Evolutionary conservation across 2,329 filamentous ascomycete species (phyloP).

Genomic region (Aspergillus sp.): DNA sequence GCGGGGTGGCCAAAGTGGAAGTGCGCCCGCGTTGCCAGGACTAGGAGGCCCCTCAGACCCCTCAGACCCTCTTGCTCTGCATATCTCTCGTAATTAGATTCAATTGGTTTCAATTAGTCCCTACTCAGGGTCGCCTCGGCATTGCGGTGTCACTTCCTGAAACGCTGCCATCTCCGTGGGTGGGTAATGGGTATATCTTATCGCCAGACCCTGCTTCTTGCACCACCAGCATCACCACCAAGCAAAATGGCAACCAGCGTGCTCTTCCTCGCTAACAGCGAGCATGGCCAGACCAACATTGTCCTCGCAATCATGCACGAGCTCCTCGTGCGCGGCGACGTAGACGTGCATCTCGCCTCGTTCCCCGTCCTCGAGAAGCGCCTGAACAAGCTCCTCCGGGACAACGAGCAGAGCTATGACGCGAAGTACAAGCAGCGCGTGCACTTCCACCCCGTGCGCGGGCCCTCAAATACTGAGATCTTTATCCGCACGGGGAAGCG

Average conservation of each 20-base stretch:
- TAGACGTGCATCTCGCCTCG: constrained; percentile 48
- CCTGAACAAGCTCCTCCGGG: constrained; percentile 28
- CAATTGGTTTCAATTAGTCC: too few relatives aligned
- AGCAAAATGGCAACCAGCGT: constrained; percentile 20
- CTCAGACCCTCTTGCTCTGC: too few relatives aligned
- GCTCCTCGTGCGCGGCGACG: constrained; percentile 35
- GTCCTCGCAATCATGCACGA: constrained; percentile 46
- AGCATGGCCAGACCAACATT: constrained; percentile 50
- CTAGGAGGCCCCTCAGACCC: too few relatives aligned
- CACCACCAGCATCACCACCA: not conserved
- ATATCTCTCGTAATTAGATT: too few relatives aligned
- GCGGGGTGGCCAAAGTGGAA: too few relatives aligned
- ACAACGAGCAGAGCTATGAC: constrained; percentile 21
- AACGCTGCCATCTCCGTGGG: too few relatives aligned
- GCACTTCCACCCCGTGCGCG: constrained; percentile 36
- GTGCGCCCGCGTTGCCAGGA: too few relatives aligned
- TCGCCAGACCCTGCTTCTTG: not conserved
- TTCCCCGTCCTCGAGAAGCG: constrained; percentile 38
- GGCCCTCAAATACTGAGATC: constrained; percentile 34
- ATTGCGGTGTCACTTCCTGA: too few relatives aligned
- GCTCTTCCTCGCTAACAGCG: constrained; percentile 48
- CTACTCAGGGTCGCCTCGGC: not conserved
- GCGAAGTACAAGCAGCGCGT: constrained; percentile 16
- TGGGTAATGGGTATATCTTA: not conserved
- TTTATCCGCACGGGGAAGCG: constrained; percentile 29